These are phyloP conservation scores for Venustampulla echinocandica DNA, from an alignment of 495 filamentous ascomycete genomes.

Conservation along the genomic window DNA sequence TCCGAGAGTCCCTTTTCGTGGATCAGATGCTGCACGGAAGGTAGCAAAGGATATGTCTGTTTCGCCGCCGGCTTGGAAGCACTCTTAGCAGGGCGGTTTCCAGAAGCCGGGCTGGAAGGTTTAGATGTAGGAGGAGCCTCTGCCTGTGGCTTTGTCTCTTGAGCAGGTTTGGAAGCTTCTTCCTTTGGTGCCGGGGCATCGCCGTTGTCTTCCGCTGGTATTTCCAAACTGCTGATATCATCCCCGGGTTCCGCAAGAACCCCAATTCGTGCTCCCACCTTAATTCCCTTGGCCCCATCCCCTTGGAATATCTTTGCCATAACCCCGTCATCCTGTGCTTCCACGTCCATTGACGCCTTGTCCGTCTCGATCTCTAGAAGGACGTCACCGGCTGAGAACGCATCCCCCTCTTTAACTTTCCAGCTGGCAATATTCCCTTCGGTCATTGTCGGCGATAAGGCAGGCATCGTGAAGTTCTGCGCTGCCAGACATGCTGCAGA, in stretches of 20 bases:
- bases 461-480: constrained; percentile 76
- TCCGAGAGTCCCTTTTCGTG: constrained; percentile 64
- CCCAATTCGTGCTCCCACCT: constrained; percentile 66
- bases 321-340: constrained; percentile 74
- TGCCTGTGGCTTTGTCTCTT: constrained; percentile 11
- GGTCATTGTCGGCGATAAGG: constrained; percentile 81
- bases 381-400: constrained; percentile 69
- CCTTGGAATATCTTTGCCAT: constrained; percentile 67
- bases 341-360: constrained; percentile 86
- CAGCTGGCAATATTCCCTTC: constrained; percentile 72
- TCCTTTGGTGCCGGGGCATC: constrained; percentile 29
- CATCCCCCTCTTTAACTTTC: constrained; percentile 72
- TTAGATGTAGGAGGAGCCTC: constrained; percentile 9
- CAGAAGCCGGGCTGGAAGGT: constrained; percentile 19
- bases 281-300: constrained; percentile 59
- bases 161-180: constrained; percentile 23
- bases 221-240: constrained; percentile 56
- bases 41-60: constrained; percentile 72
- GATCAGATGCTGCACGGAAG: constrained; percentile 75
- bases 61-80: constrained; percentile 46
- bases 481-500: constrained; percentile 52
- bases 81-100: constrained; percentile 22
- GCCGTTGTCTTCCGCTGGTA: constrained; percentile 52
- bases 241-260: constrained; percentile 69
- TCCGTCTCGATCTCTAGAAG: constrained; percentile 82